phyloP scores from a whole-genome alignment of 148 eudicot species.

The Fagopyrum homotropicum region DNA sequence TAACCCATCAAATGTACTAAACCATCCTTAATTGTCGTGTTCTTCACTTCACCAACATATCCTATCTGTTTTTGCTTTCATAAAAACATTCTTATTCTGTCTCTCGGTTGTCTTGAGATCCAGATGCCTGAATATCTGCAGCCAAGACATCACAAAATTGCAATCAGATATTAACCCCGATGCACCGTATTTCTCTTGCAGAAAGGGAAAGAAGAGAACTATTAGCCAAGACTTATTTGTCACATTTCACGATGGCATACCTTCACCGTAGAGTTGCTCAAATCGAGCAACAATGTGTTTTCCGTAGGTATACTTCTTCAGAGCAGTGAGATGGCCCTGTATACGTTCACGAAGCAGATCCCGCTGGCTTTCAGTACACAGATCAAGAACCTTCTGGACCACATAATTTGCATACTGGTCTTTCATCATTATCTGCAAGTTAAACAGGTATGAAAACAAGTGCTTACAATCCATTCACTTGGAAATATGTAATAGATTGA shows the following conservation, averaged over 20 bases:
- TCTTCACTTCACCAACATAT: not conserved
- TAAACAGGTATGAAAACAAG: not conserved
- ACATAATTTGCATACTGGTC: slow-evolving; percentile 79
- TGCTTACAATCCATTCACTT: not conserved
- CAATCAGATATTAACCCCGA: not conserved
- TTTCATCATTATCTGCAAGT: slow-evolving; percentile 58
- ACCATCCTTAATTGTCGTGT: slow-evolving; percentile 1
- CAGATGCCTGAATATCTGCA: slow-evolving; percentile 9
- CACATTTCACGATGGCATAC: not conserved
- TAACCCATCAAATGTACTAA: slow-evolving; percentile 5
- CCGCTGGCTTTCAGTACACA: slow-evolving; percentile 42
- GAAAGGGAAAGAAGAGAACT: no score
- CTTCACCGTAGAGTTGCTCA: slow-evolving; percentile 54
- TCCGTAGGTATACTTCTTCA: slow-evolving; percentile 72
- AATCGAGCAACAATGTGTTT: slow-evolving; percentile 67
- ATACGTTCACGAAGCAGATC: slow-evolving; percentile 43
- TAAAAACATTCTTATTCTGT: not conserved
- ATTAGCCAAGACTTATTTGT: no score
- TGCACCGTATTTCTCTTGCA: not conserved
- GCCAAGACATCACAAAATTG: not conserved
- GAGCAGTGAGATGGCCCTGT: slow-evolving; percentile 48
- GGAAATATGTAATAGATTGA: not conserved
- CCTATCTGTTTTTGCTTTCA: slow-evolving; percentile 3
- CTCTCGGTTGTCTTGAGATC: slow-evolving; percentile 6
- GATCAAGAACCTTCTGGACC: slow-evolving; percentile 57